Percentiles rank a stretch among this genome's conserved stretches.
Conservation (phyloP, 2,329 filamentous ascomycete genomes). For the Botrytis deweyae region DNA sequence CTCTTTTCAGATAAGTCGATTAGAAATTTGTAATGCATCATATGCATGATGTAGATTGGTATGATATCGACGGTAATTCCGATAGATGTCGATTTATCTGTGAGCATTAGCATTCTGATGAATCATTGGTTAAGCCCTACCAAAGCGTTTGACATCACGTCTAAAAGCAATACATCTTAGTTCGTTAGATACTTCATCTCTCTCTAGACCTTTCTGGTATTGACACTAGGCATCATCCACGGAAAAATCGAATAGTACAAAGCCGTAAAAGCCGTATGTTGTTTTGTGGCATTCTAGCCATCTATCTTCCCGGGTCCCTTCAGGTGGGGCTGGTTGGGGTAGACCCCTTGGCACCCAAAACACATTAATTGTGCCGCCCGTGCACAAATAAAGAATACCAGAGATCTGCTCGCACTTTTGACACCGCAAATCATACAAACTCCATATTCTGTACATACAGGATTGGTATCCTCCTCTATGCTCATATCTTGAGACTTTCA, state of each 20-base stretch:
- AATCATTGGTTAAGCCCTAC: background rate
- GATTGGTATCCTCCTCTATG: background rate
- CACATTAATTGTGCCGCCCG: constrained; percentile 9
- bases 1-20: background rate
- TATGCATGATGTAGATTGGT: background rate
- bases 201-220: background rate
- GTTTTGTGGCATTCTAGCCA: constrained; percentile 1
- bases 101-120: background rate
- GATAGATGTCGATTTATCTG: background rate
- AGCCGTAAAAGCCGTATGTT: background rate
- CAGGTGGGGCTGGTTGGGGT: constrained; percentile 10
- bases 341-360: constrained; percentile 1
- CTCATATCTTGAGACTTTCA: constrained; percentile 8
- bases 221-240: background rate
- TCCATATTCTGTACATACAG: constrained; percentile 3
- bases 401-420: constrained; percentile 1
- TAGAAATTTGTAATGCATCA: background rate
- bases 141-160: background rate
- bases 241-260: background rate
- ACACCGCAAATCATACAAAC: constrained; percentile 13
- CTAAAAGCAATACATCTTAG: background rate
- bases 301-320: constrained; percentile 13
- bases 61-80: background rate
- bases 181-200: background rate
- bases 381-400: constrained; percentile 5